Percentiles rank a stretch among this genome's conserved stretches.
Evolutionary conservation across 1,284 basidiomycete genomes (phyloP).

Genomic region (Naganishia cerealis): DNA sequence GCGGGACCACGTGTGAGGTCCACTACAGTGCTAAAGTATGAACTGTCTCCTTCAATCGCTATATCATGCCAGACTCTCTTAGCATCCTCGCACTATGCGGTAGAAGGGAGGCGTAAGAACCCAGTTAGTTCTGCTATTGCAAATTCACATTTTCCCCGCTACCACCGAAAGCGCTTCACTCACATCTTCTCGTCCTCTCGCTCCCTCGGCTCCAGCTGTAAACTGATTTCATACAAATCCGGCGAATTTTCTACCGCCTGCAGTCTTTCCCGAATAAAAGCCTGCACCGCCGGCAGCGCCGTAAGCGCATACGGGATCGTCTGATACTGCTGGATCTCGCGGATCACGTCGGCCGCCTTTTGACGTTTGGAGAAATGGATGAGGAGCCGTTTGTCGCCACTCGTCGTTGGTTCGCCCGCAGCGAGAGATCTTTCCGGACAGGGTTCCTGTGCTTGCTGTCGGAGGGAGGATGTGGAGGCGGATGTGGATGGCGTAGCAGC

Average conservation of each 20-base stretch:
- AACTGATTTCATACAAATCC: conserved; percentile 78
- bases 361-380: conserved; percentile 96
- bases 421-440: conserved; percentile 22
- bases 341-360: conserved; percentile 89
- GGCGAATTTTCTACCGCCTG: conserved; percentile 68
- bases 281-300: conserved; percentile 66
- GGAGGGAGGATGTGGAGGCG: conserved; percentile 39
- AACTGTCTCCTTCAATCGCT: neutral
- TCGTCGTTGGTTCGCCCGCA: conserved; percentile 22
- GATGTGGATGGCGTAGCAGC: conserved; percentile 30
- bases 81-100: conserved; percentile 44
- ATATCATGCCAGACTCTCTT: conserved; percentile 42
- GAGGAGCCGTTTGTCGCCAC: conserved; percentile 51
- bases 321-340: conserved; percentile 95
- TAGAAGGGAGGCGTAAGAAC: neutral
- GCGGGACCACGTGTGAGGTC: too few relatives aligned
- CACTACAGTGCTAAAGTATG: too few relatives aligned
- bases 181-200: conserved; percentile 61
- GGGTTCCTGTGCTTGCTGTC: conserved; percentile 11
- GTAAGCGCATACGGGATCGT: conserved; percentile 82
- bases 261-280: conserved; percentile 76
- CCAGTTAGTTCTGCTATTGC: neutral
- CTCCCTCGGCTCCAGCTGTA: conserved; percentile 86
- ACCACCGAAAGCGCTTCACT: conserved; percentile 24
- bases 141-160: neutral